Evolutionary conservation across 169 alveolate genomes (phyloP).

Genomic region (Amoebophrya sp.): DNA sequence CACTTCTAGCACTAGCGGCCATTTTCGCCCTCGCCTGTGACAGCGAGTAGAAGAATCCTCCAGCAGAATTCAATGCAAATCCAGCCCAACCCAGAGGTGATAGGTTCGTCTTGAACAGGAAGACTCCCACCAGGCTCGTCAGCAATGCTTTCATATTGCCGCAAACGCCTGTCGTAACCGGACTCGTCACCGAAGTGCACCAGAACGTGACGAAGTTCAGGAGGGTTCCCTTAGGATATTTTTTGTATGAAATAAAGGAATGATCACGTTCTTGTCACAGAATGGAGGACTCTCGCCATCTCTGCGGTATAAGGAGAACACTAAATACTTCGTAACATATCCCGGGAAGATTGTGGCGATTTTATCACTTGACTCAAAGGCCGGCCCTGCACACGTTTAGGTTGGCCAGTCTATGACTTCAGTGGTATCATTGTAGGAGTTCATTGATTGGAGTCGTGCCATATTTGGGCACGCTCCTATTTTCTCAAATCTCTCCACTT

Average conservation of each 20-base stretch:
- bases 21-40: neutral
- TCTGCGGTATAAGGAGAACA: too few relatives aligned
- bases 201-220: slow-evolving; percentile 20
- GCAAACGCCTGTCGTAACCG: neutral
- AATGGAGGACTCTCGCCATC: too few relatives aligned
- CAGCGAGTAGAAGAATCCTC: neutral
- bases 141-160: neutral
- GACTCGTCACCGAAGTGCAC: slow-evolving; percentile 16
- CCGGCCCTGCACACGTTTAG: too few relatives aligned
- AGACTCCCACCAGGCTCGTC: neutral
- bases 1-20: neutral
- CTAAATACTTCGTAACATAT: too few relatives aligned
- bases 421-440: neutral
- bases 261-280: neutral
- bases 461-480: too few relatives aligned
- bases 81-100: slow-evolving; percentile 4
- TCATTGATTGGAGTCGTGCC: neutral
- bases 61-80: neutral
- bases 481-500: too few relatives aligned
- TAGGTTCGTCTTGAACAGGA: neutral
- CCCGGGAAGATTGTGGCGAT: too few relatives aligned
- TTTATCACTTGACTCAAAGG: too few relatives aligned
- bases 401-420: too few relatives aligned
- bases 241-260: neutral
- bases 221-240: neutral